Conservation (phyloP, 1,139 yeast species). For the Meyerozyma smithsonii region DNA sequence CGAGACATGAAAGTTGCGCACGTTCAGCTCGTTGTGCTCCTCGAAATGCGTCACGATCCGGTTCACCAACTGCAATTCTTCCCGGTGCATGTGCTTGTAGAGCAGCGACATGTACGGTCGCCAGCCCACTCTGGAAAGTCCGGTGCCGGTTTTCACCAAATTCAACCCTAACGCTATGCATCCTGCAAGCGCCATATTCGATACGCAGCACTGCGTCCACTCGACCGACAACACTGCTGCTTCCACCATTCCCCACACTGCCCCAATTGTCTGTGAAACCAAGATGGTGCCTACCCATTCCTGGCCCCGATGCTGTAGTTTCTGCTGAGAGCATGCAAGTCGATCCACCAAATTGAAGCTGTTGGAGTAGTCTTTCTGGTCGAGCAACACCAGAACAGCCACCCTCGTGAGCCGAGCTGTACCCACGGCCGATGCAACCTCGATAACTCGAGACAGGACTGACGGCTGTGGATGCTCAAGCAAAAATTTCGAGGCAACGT, state of each 20-base stretch:
- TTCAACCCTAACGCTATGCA: background rate
- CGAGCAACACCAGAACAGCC: constrained; percentile 21
- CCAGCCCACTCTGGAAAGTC: constrained; percentile 25
- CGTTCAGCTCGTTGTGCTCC: constrained; percentile 36
- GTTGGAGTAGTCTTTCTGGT: constrained; percentile 30
- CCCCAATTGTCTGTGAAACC: background rate
- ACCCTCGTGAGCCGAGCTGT: constrained; percentile 12
- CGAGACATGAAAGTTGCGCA: constrained; percentile 35
- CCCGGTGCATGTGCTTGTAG: constrained; percentile 21
- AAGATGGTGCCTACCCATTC: background rate
- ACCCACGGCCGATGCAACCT: constrained; percentile 9
- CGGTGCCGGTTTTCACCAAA: background rate
- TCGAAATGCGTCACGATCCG: constrained; percentile 34
- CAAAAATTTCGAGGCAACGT: constrained; percentile 18
- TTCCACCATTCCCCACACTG: background rate
- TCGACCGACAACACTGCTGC: background rate
- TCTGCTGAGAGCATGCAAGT: background rate
- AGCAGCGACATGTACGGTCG: constrained; percentile 23
- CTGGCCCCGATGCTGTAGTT: background rate
- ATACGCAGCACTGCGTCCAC: background rate
- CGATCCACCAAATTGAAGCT: constrained; percentile 28
- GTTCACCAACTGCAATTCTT: constrained; percentile 27
- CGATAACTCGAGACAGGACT: constrained; percentile 15
- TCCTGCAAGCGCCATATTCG: background rate
- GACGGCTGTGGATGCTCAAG: constrained; percentile 19